phyloP scores from a whole-genome alignment of 176 grass and related monocot species.

The Tillandsia fasciculata region DNA sequence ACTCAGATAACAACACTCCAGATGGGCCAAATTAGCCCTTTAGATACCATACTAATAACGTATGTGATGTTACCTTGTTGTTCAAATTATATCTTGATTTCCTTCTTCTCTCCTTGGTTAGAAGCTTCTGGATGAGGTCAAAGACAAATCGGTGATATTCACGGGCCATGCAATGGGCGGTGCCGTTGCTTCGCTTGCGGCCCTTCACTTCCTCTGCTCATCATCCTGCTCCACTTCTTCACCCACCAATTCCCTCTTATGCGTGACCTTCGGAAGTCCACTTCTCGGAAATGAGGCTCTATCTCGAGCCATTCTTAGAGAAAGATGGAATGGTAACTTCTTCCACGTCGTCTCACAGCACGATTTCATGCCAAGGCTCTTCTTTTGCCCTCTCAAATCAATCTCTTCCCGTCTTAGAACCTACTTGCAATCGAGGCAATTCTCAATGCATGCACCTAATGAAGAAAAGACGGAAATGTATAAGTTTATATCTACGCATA shows the following conservation, averaged over 20 bases:
- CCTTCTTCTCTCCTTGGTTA: conserved; percentile 21
- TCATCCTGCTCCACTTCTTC: conserved; percentile 28
- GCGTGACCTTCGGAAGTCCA: conserved; percentile 71
- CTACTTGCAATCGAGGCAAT: conserved; percentile 46
- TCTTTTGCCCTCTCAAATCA: conserved; percentile 56
- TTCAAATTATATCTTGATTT: not conserved
- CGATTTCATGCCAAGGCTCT: conserved; percentile 64
- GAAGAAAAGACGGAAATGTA: conserved; percentile 34
- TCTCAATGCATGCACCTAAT: not conserved
- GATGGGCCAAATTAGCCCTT: no score
- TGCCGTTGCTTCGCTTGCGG: conserved; percentile 41
- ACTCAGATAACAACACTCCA: no score
- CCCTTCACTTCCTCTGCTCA: conserved; percentile 68
- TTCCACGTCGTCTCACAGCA: conserved; percentile 71
- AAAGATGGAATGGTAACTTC: conserved; percentile 71
- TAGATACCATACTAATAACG: no score
- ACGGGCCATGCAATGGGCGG: conserved; percentile 85
- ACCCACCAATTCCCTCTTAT: conserved; percentile 42
- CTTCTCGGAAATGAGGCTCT: conserved; percentile 67
- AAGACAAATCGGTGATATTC: conserved; percentile 67
- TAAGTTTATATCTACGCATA: conserved; percentile 35
- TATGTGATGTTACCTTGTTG: no score
- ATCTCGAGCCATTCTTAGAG: conserved; percentile 48
- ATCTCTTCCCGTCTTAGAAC: conserved; percentile 22
- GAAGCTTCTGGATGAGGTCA: conserved; percentile 59